These are phyloP conservation scores for Cordyceps tenuipes DNA, from an alignment of 2,329 filamentous ascomycete genomes.

Conservation along the genomic window DNA sequence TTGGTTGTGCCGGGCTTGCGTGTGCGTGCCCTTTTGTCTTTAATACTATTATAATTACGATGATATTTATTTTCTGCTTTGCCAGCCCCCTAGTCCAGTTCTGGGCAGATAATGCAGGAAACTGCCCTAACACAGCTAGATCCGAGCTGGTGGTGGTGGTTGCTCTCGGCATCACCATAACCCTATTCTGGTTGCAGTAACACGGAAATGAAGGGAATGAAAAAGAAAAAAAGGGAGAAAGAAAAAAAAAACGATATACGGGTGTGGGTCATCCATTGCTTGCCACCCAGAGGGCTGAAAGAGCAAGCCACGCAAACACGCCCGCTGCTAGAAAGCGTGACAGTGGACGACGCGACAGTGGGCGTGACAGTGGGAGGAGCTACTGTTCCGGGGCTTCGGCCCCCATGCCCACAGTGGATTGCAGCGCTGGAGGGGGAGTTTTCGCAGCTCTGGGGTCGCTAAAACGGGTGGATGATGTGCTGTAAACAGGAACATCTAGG, in stretches of 20 bases:
- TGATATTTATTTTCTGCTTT: background rate
- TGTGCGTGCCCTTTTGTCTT: background rate
- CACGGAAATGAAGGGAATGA: background rate
- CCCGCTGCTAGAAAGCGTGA: no score
- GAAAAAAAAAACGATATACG: background rate
- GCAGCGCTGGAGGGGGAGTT: background rate
- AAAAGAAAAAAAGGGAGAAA: background rate
- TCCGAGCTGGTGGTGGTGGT: constrained; percentile 1
- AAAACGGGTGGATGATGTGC: background rate
- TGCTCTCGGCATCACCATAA: constrained; percentile 11
- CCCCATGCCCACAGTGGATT: background rate
- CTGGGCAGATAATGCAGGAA: background rate
- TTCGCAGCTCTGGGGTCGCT: background rate
- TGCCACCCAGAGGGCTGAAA: background rate
- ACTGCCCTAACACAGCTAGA: background rate
- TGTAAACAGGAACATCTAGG: no score
- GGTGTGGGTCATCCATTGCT: constrained; percentile 1
- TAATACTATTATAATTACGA: background rate
- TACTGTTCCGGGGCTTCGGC: background rate
- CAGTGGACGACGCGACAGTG: no score
- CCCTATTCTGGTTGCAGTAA: constrained; percentile 12
- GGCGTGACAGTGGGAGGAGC: background rate
- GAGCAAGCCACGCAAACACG: background rate
- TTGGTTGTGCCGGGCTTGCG: background rate
- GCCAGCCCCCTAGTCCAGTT: background rate